These are phyloP conservation scores for Monilinia laxa DNA, from an alignment of 2,329 filamentous ascomycete genomes.

Conservation along the genomic window DNA sequence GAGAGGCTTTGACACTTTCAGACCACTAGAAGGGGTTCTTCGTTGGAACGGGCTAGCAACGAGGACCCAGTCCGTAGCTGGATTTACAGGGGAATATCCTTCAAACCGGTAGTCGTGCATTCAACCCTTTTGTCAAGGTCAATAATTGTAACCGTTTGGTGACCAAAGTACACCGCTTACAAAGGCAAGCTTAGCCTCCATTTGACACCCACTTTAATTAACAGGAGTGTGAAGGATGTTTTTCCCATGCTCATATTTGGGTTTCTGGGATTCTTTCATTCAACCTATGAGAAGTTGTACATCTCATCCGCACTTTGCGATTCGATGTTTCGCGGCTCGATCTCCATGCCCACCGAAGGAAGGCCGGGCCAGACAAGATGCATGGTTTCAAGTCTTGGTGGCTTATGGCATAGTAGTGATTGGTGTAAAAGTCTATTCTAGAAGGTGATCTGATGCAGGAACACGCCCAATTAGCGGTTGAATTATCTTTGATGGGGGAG, in stretches of 20 bases:
- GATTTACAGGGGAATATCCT: slow-evolving; percentile 17
- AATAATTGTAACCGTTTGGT: background rate
- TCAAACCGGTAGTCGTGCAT: slow-evolving; percentile 16
- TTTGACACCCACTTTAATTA: slow-evolving; percentile 5
- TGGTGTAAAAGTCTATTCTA: background rate
- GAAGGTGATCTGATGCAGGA: slow-evolving; percentile 15
- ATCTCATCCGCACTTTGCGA: slow-evolving; percentile 14
- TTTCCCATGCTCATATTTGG: background rate
- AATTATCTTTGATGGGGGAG: background rate
- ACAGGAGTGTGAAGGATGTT: slow-evolving; percentile 12
- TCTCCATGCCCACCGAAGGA: slow-evolving; percentile 21
- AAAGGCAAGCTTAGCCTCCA: slow-evolving; percentile 9
- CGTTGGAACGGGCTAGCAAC: background rate
- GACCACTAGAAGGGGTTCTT: slow-evolving; percentile 1
- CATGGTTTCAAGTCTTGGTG: slow-evolving; percentile 15
- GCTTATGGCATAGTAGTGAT: background rate
- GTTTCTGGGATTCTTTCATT: background rate
- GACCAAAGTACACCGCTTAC: slow-evolving; percentile 7
- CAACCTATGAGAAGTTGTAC: slow-evolving; percentile 13
- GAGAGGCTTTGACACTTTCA: background rate
- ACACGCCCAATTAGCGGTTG: slow-evolving; percentile 11
- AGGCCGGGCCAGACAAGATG: slow-evolving; percentile 16
- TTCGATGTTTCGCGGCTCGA: slow-evolving; percentile 18
- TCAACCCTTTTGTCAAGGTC: background rate
- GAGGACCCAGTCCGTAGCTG: slow-evolving; percentile 4